Conservation (phyloP, 306 rosid genomes). For the Rubus idaeus region DNA sequence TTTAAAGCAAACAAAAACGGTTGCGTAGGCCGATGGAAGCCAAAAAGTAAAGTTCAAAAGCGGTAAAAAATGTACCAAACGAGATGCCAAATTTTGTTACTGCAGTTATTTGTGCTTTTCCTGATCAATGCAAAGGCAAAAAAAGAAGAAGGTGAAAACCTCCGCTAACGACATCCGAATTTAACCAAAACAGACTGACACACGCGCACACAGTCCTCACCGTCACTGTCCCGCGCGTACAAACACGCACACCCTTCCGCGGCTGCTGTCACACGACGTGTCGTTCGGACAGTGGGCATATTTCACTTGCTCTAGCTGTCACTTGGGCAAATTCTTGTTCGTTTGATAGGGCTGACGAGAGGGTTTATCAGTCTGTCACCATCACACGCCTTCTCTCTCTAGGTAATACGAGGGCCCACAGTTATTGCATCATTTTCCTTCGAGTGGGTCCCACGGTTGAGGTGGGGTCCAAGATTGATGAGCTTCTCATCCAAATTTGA, state of each 20-base stretch:
- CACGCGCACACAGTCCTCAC: neutral
- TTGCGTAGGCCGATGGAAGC: neutral
- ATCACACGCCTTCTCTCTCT: conserved; percentile 20
- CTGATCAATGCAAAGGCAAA: too few relatives aligned
- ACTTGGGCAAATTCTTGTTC: conserved; percentile 24
- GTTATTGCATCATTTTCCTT: conserved; percentile 22
- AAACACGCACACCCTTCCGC: neutral
- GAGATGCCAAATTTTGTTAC: neutral
- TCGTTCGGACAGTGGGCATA: neutral
- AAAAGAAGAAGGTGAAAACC: neutral
- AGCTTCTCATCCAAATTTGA: conserved; percentile 25
- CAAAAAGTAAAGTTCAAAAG: neutral
- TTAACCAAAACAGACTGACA: conserved; percentile 2
- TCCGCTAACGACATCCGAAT: conserved; percentile 16
- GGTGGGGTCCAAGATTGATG: conserved; percentile 35
- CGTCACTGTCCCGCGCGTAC: neutral
- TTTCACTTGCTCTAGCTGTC: conserved; percentile 1
- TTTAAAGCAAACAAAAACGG: neutral
- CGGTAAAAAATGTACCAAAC: neutral
- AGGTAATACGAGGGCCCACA: conserved; percentile 24
- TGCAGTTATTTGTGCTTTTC: neutral
- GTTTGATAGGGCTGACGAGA: conserved; percentile 15
- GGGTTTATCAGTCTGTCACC: conserved; percentile 36
- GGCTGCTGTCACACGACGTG: neutral
- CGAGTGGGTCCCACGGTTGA: conserved; percentile 40